phyloP scores from a whole-genome alignment of 139 green algal species.

The Asterochloris erici region DNA sequence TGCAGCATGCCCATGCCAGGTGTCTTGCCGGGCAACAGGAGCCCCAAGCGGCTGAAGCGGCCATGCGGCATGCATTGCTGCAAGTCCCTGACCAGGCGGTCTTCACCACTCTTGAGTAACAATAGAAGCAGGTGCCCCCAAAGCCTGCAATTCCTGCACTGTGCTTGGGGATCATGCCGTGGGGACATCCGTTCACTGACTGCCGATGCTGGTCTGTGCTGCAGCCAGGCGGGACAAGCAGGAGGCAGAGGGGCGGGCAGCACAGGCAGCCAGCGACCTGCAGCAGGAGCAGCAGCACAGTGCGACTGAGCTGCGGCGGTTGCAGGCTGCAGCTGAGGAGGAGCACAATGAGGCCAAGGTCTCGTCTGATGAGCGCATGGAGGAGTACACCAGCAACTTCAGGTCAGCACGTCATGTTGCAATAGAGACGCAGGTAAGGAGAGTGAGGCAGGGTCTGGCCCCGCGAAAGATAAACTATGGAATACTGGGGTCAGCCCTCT shows the following conservation, averaged over 20 bases:
- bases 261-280: conserved; percentile 36
- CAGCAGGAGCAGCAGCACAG: conserved; percentile 14
- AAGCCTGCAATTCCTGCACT: not conserved
- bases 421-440: too few species aligned
- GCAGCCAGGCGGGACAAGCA: conserved; percentile 59
- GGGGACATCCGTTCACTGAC: not conserved
- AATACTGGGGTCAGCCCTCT: too few species aligned
- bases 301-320: conserved; percentile 36
- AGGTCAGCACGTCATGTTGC: conserved; percentile 24
- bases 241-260: conserved; percentile 45
- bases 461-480: too few species aligned
- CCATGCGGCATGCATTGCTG: too few species aligned
- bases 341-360: conserved; percentile 18
- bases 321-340: conserved; percentile 22
- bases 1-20: not conserved
- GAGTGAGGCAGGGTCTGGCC: too few species aligned
- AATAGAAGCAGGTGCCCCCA: too few species aligned
- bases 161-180: not conserved
- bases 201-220: not conserved
- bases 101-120: too few species aligned
- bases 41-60: not conserved
- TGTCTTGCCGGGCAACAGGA: not conserved
- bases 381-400: conserved; percentile 39
- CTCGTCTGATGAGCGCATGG: conserved; percentile 22
- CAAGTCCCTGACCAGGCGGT: too few species aligned